phyloP scores from a whole-genome alignment of 148 eudicot genomes.

The Amaranthus cruentus region DNA sequence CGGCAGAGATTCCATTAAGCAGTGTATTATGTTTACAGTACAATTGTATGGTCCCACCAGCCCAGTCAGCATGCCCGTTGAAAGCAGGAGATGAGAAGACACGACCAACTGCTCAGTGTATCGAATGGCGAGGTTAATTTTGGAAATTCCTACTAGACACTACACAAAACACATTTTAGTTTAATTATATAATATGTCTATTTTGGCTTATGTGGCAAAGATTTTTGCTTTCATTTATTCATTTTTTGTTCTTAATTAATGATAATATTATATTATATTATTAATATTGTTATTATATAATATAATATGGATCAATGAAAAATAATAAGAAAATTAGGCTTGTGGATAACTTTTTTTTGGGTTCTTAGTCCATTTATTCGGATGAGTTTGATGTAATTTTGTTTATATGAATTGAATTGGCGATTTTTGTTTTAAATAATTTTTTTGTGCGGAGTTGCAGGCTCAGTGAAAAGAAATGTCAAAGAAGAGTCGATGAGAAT shows the following conservation, averaged over 20 bases:
- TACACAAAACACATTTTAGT: not conserved
- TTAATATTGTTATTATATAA: not conserved
- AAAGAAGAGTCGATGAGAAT: too few relatives aligned
- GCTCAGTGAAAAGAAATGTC: too few relatives aligned
- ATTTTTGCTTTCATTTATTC: constrained; percentile 6
- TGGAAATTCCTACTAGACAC: constrained; percentile 2
- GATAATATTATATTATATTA: not conserved
- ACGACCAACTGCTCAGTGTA: constrained; percentile 74
- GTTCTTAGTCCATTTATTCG: too few relatives aligned
- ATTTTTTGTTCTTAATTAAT: not conserved
- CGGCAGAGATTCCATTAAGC: constrained; percentile 76
- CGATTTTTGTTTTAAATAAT: too few relatives aligned
- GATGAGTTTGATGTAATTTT: too few relatives aligned
- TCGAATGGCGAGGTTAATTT: constrained; percentile 52
- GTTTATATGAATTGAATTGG: too few relatives aligned
- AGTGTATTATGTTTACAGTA: constrained; percentile 80
- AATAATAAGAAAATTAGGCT: not conserved
- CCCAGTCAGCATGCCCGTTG: constrained; percentile 75
- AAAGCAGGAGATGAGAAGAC: constrained; percentile 69
- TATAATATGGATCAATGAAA: not conserved
- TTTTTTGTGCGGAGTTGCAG: too few relatives aligned
- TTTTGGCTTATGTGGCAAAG: constrained; percentile 3
- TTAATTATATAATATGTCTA: not conserved
- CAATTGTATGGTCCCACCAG: constrained; percentile 91
- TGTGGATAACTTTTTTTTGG: not conserved